Base-by-base conservation (phyloP, 139 green algal genomes). In the Diplosphaera chodatii region DNA sequence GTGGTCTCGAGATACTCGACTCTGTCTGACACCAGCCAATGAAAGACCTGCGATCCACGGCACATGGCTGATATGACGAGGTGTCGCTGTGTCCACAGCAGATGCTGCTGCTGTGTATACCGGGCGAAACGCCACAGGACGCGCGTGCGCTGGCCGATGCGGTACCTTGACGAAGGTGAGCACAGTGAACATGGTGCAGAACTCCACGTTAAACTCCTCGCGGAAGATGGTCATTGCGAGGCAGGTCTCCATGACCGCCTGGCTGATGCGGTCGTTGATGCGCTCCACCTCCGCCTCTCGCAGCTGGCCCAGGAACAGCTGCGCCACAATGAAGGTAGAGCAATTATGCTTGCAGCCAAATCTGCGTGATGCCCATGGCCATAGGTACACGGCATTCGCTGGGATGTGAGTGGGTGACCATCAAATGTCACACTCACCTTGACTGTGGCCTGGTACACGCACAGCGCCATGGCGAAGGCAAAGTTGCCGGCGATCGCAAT, bases 191-290 rank as follows among this genome's bases (percentile, higher is more conserved):
- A 97, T 93, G 32, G 83, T 86, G 16, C 98, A 78, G 68, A 97
- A 96, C 23, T 78, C 66, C 20, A 85, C 71, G 66, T 91, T 92
- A 73, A 96, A 95, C 71, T 93, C 92, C 41, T 96, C 87, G 0
- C 94, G 74, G 75, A 99, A 99, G 23, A 98, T 97, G 3, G 95
- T 99, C 80, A 99, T 94, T 0, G 95, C 95, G 31, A 99, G 83
- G 69, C 93, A 94, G 1, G 91, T 96, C 84, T 99, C 95, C 88
- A 99, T 97, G 34, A 98, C 81, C 0, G 94, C 90, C 70, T 91
- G 81, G 40, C 77, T 82, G 33, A 81, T 83, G 2, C 93, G 85
- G 70, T 99, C 94, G 62, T 93, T 87, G 25, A 99, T 85, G 0
- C 93, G 84, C 82, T 99, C 95, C 25, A 96, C 75, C 83, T 99